Base-by-base conservation (phyloP, 192 early-diverging fungal species). In the Podila minutissima region DNA sequence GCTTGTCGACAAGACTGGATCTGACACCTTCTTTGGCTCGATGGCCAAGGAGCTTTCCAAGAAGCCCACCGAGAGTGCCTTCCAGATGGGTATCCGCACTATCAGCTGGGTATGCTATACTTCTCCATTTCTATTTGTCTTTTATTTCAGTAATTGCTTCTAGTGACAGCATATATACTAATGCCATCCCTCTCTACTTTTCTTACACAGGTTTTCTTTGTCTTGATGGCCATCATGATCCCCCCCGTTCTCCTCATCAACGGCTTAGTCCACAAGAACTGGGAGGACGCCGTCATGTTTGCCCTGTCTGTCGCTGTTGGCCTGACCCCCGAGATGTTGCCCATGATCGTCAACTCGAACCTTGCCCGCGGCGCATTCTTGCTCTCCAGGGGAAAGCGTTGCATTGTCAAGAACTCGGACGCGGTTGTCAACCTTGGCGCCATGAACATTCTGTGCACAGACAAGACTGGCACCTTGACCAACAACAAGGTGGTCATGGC, bases 311-410 rank as follows among this genome's bases (percentile, higher is more conserved):
- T 87, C 20, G 78, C 84, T 12, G 86, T 87, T 24, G 88, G 88
- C 51, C 70, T 89, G 13, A 87, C 86, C 4, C 88, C 88, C 22
- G 88, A 87, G 75, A 89, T 89, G 88, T 72, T 89, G 15, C 86
- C 87, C 35, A 85, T 87, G 77, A 82, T 89, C 62, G 63, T 88
- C 24, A 88, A 85, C 55, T 85, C 88, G n/a, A 87, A 87, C 60
- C 57, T 87, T 32, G 84, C 84, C 24, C 74, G 82, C 31, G 88
- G 84, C 24, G 86, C 88, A 20, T 65, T 79, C 31, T 53, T 73
- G 28, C 75, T 89, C 69, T 82, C 86, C 29, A 74, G 75, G 59
- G 53, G 53, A 0, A 67, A 83, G 33, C 82, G 82, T 13, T 78
- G 73, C n/a, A 89, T 89, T 60, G 86, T 89, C 57, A 86, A 83